A percentile compares a stretch with the other conserved stretches of the same genome.
phyloP scores from a whole-genome alignment of 306 rosid species.

The Quercus ilex region DNA sequence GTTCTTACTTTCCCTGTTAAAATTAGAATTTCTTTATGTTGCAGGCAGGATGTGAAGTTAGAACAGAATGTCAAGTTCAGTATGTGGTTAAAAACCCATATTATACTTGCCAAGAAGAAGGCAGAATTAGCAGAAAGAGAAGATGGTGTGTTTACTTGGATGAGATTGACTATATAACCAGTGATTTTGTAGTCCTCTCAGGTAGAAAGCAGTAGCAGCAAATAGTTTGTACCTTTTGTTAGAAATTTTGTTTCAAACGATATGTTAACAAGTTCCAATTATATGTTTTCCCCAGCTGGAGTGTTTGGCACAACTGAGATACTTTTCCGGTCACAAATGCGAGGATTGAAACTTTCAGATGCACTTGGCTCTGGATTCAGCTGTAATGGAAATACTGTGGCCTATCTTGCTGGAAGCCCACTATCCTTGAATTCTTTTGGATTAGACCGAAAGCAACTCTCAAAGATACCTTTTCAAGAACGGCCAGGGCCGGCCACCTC shows the following conservation, averaged over 20 bases:
- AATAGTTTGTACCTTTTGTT: background rate
- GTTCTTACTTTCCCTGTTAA: background rate
- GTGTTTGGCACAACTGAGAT: constrained; percentile 36
- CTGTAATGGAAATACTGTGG: constrained; percentile 38
- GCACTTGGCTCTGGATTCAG: constrained; percentile 41
- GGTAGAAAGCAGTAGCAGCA: constrained; percentile 13
- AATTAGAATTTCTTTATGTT: background rate
- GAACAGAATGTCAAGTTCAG: constrained; percentile 24
- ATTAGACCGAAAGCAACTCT: constrained; percentile 21
- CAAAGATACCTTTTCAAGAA: constrained; percentile 25
- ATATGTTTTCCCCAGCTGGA: constrained; percentile 20
- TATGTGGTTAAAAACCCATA: constrained; percentile 17
- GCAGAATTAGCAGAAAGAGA: constrained; percentile 10
- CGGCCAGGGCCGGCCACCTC: constrained; percentile 36
- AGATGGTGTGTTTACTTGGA: constrained; percentile 34
- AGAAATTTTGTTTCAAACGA: background rate
- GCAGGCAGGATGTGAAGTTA: constrained; percentile 27
- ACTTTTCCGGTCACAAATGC: constrained; percentile 36
- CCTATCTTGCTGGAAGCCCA: constrained; percentile 34
- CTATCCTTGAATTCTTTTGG: constrained; percentile 23
- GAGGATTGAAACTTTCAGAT: constrained; percentile 28
- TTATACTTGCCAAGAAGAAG: constrained; percentile 1
- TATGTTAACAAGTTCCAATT: background rate
- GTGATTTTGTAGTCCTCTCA: constrained; percentile 33
- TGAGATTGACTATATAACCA: constrained; percentile 29